phyloP scores from a whole-genome alignment of 2,329 filamentous ascomycete genomes.

The Aspergillus fijiensis region DNA sequence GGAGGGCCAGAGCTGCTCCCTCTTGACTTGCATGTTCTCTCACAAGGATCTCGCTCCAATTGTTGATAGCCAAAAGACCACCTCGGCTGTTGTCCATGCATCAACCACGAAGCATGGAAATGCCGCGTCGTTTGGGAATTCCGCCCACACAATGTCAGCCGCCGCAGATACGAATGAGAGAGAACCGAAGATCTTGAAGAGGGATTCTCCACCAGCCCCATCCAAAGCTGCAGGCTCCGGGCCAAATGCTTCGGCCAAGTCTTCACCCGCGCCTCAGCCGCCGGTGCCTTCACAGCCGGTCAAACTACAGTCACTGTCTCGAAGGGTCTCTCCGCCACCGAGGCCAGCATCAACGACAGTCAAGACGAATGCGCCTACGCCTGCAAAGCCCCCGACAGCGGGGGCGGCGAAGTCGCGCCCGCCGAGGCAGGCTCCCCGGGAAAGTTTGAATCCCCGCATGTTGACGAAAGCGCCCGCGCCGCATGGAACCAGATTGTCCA shows the following conservation, averaged over 20 bases:
- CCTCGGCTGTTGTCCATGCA: slow-evolving; percentile 10
- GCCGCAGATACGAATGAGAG: not conserved
- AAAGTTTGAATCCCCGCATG: slow-evolving; percentile 48
- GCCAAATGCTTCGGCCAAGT: not conserved
- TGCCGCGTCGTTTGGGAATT: not conserved
- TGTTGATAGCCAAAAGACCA: slow-evolving; percentile 17
- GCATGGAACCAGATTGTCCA: slow-evolving; percentile 42
- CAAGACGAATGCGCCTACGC: slow-evolving; percentile 5
- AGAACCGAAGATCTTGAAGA: not conserved
- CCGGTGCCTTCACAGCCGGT: not conserved
- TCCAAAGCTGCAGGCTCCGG: not conserved
- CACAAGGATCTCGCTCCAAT: slow-evolving; percentile 40
- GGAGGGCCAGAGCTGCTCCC: slow-evolving; percentile 48
- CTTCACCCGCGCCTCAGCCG: not conserved
- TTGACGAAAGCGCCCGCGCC: slow-evolving; percentile 44
- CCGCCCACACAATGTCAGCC: slow-evolving; percentile 5
- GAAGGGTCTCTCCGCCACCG: slow-evolving; percentile 30
- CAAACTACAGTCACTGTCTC: slow-evolving; percentile 25
- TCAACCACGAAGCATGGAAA: not conserved
- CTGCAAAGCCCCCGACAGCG: not conserved
- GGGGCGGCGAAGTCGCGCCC: slow-evolving; percentile 12
- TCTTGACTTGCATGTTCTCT: slow-evolving; percentile 60
- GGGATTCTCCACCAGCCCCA: not conserved
- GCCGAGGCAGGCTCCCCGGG: slow-evolving; percentile 37
- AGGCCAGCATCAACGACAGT: slow-evolving; percentile 8